A percentile compares a stretch with the other conserved stretches of the same genome.
Conservation (phyloP, 768 basidiomycete species). For the Daedalea quercina region DNA sequence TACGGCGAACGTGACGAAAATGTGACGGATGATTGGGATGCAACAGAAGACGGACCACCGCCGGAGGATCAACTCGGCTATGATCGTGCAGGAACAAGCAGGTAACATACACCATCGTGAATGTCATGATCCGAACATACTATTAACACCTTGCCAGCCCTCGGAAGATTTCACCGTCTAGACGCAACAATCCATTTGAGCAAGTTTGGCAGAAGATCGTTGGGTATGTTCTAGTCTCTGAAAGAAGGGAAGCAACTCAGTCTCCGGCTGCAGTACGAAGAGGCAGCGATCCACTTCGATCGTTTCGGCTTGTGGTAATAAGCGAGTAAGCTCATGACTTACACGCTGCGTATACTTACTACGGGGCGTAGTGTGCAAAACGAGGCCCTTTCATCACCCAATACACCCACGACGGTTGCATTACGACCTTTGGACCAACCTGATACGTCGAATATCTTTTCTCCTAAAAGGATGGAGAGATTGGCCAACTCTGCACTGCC, state of each 20-base stretch:
- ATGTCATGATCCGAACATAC: not conserved
- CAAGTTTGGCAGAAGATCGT: slow-evolving; percentile 12
- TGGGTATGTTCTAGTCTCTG: slow-evolving; percentile 2
- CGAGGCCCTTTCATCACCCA: not conserved
- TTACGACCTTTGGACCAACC: not conserved
- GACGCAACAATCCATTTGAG: slow-evolving; percentile 11
- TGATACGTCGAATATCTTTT: not conserved
- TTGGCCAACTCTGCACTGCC: not conserved
- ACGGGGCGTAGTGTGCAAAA: too few relatives aligned
- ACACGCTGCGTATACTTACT: too few relatives aligned
- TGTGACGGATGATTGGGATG: slow-evolving; percentile 26
- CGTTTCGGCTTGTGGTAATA: not conserved
- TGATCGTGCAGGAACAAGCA: not conserved
- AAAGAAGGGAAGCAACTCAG: not conserved
- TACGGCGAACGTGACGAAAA: slow-evolving; percentile 22
- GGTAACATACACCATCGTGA: not conserved
- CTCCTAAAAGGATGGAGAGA: not conserved
- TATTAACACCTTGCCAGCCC: not conserved
- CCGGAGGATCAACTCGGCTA: slow-evolving; percentile 12
- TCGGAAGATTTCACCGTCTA: slow-evolving; percentile 1
- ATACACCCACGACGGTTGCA: slow-evolving; percentile 2
- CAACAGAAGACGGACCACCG: slow-evolving; percentile 26
- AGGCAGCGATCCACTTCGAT: slow-evolving; percentile 6
- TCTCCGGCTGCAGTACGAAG: not conserved
- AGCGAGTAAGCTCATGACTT: too few relatives aligned